These are phyloP conservation scores for Colletotrichum kahawae DNA, from an alignment of 2,329 filamentous ascomycete species.

Conservation along the genomic window DNA sequence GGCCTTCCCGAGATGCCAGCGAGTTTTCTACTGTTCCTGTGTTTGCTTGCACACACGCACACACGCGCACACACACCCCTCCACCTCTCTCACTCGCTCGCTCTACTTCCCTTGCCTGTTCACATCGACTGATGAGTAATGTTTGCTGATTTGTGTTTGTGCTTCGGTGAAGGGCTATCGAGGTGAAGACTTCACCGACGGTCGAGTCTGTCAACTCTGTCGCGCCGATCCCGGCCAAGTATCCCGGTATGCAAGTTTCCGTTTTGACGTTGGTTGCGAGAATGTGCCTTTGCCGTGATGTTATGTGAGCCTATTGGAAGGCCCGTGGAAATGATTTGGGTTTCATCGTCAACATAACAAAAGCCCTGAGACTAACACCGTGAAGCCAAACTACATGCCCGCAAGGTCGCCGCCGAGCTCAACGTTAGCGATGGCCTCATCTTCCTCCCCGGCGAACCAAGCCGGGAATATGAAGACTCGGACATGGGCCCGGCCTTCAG, in stretches of 20 bases:
- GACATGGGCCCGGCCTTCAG: slow-evolving; percentile 61
- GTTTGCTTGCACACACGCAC: background rate
- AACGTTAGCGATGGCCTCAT: slow-evolving; percentile 55
- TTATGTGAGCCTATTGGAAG: background rate
- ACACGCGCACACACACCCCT: background rate
- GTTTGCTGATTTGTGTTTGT: background rate
- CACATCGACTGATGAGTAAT: slow-evolving; percentile 12
- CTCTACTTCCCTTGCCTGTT: background rate
- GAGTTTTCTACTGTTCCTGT: background rate
- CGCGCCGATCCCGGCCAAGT: slow-evolving; percentile 30
- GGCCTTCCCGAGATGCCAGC: background rate
- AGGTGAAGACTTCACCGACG: slow-evolving; percentile 34
- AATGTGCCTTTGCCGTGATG: background rate
- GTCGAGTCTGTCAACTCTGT: slow-evolving; percentile 5
- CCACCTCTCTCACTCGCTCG: background rate
- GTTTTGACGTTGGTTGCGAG: background rate
- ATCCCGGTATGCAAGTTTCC: slow-evolving; percentile 36
- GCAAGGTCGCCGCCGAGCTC: slow-evolving; percentile 58
- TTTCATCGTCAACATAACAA: background rate
- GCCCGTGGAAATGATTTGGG: background rate
- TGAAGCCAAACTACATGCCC: slow-evolving; percentile 61
- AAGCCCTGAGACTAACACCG: background rate
- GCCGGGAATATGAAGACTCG: slow-evolving; percentile 60
- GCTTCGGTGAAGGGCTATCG: slow-evolving; percentile 35
- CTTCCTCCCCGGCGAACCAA: slow-evolving; percentile 59